Conservation (phyloP, 306 rosid genomes). For the Acmispon strigosus region DNA sequence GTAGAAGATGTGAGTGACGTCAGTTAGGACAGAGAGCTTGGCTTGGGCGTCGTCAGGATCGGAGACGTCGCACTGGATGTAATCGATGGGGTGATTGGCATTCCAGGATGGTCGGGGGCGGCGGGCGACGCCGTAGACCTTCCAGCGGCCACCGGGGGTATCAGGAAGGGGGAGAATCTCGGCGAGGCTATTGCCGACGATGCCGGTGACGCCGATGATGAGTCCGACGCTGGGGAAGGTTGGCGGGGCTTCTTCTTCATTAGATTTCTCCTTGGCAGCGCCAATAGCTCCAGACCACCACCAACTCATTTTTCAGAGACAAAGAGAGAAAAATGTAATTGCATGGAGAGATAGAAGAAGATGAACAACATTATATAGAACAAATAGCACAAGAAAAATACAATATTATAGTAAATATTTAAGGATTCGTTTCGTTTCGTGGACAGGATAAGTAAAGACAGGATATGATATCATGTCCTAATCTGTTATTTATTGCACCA, state of each 20-base stretch:
- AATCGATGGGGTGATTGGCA: conserved; percentile 56
- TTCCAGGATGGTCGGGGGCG: conserved; percentile 67
- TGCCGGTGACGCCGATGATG: conserved; percentile 63
- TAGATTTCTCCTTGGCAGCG: conserved; percentile 49
- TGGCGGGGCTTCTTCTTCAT: conserved; percentile 49
- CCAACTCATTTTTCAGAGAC: conserved; percentile 19
- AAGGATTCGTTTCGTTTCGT: too few species aligned
- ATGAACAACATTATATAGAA: too few species aligned
- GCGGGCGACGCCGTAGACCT: conserved; percentile 75
- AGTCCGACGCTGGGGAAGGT: conserved; percentile 43
- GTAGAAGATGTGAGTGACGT: conserved; percentile 68
- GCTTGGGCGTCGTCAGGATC: conserved; percentile 39
- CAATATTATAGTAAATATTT: too few species aligned
- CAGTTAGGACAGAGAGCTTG: conserved; percentile 53
- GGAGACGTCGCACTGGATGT: conserved; percentile 65
- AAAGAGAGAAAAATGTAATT: too few species aligned
- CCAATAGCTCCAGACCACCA: conserved; percentile 42
- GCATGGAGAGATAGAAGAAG: too few species aligned
- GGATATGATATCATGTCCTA: too few species aligned
- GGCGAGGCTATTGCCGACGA: conserved; percentile 78
- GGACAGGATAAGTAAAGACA: too few species aligned
- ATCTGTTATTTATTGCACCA: too few species aligned
- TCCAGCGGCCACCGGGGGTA: conserved; percentile 84
- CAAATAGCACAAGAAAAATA: too few species aligned
- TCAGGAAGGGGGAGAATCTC: conserved; percentile 70